These are phyloP conservation scores for Coccomyxa subellipsoidea DNA, from an alignment of 163 green algal genomes.

Conservation along the genomic window DNA sequence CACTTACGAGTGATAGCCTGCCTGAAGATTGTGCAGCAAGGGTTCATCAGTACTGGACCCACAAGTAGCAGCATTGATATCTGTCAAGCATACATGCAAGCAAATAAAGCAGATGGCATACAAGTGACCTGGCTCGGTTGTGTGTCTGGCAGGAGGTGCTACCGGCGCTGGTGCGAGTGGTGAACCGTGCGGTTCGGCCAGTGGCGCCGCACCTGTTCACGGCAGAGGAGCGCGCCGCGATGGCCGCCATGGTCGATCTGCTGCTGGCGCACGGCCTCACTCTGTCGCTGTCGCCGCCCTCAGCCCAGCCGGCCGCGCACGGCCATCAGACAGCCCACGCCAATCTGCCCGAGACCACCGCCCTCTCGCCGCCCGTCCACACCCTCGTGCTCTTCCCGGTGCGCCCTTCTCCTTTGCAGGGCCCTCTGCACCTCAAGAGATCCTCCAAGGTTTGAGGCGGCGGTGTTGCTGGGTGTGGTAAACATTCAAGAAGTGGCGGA, in stretches of 20 bases:
- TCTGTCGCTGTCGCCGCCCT: conserved; percentile 33
- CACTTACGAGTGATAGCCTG: too few species aligned
- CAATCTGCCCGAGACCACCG: neutral
- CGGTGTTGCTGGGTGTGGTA: too few species aligned
- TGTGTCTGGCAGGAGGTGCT: conserved; percentile 45
- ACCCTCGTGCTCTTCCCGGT: conserved; percentile 11
- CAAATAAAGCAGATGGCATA: too few species aligned
- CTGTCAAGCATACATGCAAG: too few species aligned
- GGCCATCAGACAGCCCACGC: neutral
- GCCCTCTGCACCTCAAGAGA: too few species aligned
- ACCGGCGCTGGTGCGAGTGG: conserved; percentile 46
- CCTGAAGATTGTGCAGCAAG: too few species aligned
- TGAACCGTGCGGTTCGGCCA: conserved; percentile 43
- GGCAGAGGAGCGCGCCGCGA: conserved; percentile 36
- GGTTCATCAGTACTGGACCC: too few species aligned
- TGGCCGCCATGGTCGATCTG: conserved; percentile 44
- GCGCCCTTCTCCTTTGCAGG: too few species aligned
- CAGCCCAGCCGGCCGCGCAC: conserved; percentile 3
- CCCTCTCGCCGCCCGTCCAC: conserved; percentile 56
- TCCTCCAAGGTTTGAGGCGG: too few species aligned
- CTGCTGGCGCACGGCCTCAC: conserved; percentile 64
- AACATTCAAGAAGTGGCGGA: too few species aligned
- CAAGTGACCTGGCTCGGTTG: too few species aligned
- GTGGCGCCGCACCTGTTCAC: conserved; percentile 65
- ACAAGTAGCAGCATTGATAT: too few species aligned